Base-by-base conservation (phyloP, 495 filamentous ascomycete species). In the Ascobolus immersus region DNA sequence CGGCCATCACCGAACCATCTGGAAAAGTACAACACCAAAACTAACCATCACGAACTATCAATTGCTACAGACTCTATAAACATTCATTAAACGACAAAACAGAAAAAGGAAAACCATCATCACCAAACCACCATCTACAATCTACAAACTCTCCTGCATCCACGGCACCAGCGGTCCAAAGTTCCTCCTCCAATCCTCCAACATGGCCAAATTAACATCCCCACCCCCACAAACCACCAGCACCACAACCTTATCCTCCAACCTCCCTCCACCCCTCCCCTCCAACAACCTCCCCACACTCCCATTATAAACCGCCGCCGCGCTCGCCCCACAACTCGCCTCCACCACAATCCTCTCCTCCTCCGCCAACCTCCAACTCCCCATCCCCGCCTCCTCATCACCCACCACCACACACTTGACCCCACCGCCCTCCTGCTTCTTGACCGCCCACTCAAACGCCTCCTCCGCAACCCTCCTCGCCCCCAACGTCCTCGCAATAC, bases 181-280 rank as follows among this genome's bases (percentile, higher is more conserved):
- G 21, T 15, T 27, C 21, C 25, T 14, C 7, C n/a, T 14, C 17
- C 38, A 17, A 4, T 14, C 12, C 4, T 10, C 28, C 28, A 31
- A 17, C 28, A 31, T 3, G 2, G 10, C 28, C 28, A 31, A 31
- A 31, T 17, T 31, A 31, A 31, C 15, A 31, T 3, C 4, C 14
- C 28, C 18, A n/a, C 84, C 84, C 0, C 84, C 84, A 49, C 84
- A 94, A 15, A 92, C 66, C 17, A 91, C 58, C 34, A n/a, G n/a
- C n/a, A 94, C 58, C 4, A 93, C 79, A 18, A 94, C 64, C 39
- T 76, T 76, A 41, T 63, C 72, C 29, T 61, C 53, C 21, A 52
- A 48, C 44, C 57, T 65, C 39, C 59, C 54, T n/a, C n/a, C n/a
- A n/a, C n/a, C n/a, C n/a, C n/a, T n/a, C 30, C 57, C 56, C 0